Percentiles rank a stretch among this genome's conserved stretches.
phyloP scores from a whole-genome alignment of 1,284 basidiomycete genomes.

The Earliella scabrosa region DNA sequence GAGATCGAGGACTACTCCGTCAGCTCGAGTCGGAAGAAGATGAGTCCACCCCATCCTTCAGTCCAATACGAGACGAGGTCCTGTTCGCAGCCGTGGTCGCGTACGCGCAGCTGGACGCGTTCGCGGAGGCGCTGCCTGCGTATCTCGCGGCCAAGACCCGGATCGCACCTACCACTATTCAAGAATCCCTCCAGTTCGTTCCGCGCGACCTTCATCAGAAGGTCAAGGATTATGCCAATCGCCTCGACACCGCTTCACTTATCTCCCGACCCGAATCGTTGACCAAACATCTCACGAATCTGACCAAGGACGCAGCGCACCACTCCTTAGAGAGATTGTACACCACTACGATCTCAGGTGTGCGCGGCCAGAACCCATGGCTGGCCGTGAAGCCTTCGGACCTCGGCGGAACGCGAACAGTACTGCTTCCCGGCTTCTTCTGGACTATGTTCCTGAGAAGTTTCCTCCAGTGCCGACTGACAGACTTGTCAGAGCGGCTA shows the following conservation, averaged over 20 bases:
- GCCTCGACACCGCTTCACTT: slow-evolving; percentile 53
- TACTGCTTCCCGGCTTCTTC: slow-evolving; percentile 54
- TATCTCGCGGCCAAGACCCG: slow-evolving; percentile 45
- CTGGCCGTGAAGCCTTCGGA: slow-evolving; percentile 44
- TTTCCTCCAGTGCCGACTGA: slow-evolving; percentile 55
- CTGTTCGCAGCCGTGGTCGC: slow-evolving; percentile 61
- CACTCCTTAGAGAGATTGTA: slow-evolving; percentile 51
- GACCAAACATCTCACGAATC: slow-evolving; percentile 50
- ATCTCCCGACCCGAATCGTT: slow-evolving; percentile 54
- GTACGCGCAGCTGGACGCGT: slow-evolving; percentile 56
- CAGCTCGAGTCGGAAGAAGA: neutral
- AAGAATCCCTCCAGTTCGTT: slow-evolving; percentile 40
- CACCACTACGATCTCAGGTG: slow-evolving; percentile 48
- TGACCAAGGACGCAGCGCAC: slow-evolving; percentile 40
- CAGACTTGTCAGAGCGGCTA: slow-evolving; percentile 58
- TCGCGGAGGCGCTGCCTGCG: slow-evolving; percentile 52
- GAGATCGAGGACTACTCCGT: slow-evolving; percentile 8
- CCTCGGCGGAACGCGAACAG: slow-evolving; percentile 41
- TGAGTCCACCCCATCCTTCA: slow-evolving; percentile 7
- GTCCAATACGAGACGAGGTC: slow-evolving; percentile 37
- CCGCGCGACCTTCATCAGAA: slow-evolving; percentile 38
- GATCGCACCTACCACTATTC: slow-evolving; percentile 38
- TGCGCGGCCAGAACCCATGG: slow-evolving; percentile 51
- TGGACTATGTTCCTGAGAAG: slow-evolving; percentile 69
- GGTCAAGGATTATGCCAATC: slow-evolving; percentile 47